Conservation (phyloP, 2,329 filamentous ascomycete species). For the Chaetomium strumarium region DNA sequence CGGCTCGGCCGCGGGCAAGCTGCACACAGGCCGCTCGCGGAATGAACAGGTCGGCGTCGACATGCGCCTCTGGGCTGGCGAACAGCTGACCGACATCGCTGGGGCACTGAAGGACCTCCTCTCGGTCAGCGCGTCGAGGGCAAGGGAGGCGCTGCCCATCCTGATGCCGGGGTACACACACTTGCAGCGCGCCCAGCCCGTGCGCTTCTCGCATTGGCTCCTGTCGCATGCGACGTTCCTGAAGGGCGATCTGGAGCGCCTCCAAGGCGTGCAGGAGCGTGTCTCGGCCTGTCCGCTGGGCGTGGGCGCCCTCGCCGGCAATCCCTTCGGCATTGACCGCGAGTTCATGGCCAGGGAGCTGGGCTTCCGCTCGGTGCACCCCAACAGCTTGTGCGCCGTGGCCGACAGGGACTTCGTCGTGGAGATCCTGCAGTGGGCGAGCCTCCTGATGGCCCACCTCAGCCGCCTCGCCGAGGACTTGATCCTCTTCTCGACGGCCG, state of each 20-base stretch:
- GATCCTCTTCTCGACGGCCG: slow-evolving; percentile 71
- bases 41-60: slow-evolving; percentile 90
- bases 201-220: slow-evolving; percentile 79
- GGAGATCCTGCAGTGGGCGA: slow-evolving; percentile 75
- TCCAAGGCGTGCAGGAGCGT: slow-evolving; percentile 66
- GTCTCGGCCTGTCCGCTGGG: slow-evolving; percentile 70
- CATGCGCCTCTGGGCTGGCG: slow-evolving; percentile 66
- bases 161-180: slow-evolving; percentile 90
- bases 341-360: slow-evolving; percentile 72
- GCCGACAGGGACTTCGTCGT: slow-evolving; percentile 77
- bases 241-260: slow-evolving; percentile 65
- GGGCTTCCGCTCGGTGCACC: slow-evolving; percentile 52
- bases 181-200: slow-evolving; percentile 72
- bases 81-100: slow-evolving; percentile 67
- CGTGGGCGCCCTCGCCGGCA: slow-evolving; percentile 72
- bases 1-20: slow-evolving; percentile 79
- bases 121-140: slow-evolving; percentile 60
- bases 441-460: slow-evolving; percentile 74
- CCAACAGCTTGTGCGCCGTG: slow-evolving; percentile 55
- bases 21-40: slow-evolving; percentile 80
- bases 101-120: slow-evolving; percentile 66
- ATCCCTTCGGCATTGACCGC: slow-evolving; percentile 77
- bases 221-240: slow-evolving; percentile 70
- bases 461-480: slow-evolving; percentile 74
- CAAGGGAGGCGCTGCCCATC: slow-evolving; percentile 67